Evolutionary conservation across 805 yeast genomes (phyloP).

Genomic region (Candida xiaguanensis): DNA sequence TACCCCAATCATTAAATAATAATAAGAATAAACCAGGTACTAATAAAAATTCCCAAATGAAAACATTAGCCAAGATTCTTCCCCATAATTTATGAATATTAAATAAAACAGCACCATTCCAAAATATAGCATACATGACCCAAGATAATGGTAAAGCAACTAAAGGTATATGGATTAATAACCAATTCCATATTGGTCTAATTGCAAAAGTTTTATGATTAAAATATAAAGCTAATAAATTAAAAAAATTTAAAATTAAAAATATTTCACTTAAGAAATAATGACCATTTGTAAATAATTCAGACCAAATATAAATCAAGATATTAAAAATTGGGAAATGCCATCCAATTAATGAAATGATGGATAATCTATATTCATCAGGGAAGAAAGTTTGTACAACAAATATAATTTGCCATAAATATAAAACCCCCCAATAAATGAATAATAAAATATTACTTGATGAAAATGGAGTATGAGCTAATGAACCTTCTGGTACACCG

Average conservation of each 20-base stretch:
- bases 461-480: conserved; percentile 69
- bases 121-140: conserved; percentile 69
- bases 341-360: conserved; percentile 41
- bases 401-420: conserved; percentile 50
- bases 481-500: conserved; percentile 28
- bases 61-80: conserved; percentile 65
- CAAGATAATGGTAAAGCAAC: conserved; percentile 73
- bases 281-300: conserved; percentile 55
- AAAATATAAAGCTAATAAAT: conserved; percentile 53
- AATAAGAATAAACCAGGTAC: conserved; percentile 58
- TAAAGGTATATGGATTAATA: conserved; percentile 60
- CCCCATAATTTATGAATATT: conserved; percentile 59
- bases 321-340: conserved; percentile 65
- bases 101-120: conserved; percentile 81
- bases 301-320: conserved; percentile 59
- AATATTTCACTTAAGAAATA: conserved; percentile 59
- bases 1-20: conserved; percentile 64
- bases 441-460: conserved; percentile 47
- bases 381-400: conserved; percentile 44
- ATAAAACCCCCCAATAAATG: conserved; percentile 56
- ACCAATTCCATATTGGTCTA: conserved; percentile 49
- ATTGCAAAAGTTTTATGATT: conserved; percentile 57
- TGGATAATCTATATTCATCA: conserved; percentile 9
- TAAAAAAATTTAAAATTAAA: conserved; percentile 55
- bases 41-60: conserved; percentile 74